Evolutionary conservation across 306 rosid genomes (phyloP), one percentile per base, ranked within the genome.

Genomic region (Albizia julibrissin): DNA sequence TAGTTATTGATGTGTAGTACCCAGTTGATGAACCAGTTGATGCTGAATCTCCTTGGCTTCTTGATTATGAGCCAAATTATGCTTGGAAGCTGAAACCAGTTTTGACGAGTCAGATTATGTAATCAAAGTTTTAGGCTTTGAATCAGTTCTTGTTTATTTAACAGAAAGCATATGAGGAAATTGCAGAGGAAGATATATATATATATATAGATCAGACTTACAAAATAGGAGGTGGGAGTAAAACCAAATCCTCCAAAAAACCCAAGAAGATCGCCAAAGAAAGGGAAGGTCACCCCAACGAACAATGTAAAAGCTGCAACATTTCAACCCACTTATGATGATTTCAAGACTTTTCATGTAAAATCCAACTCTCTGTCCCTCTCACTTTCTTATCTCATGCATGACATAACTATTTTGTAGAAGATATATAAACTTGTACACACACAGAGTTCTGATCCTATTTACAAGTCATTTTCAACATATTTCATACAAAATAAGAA

Each of bases 211-310:
- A 61, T 24, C 24, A 34, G 49, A 80, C 88, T 88, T 89, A 91
- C 97, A 75, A 94, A 93, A 76, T 84, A 91, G 16, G 98, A 84
- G 64, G 97, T 94, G 37, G 97, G 98, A 70, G 97, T 96, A 74
- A 94, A 94, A 39, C 98, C 98, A 77, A 94, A 94, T 73, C 97
- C 97, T 42, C 97, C 98, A 44, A 94, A 94, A 93, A 94, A 93
- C 56, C 97, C 98, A 75, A 94, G 97, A 74, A 94, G 95, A 85
- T 94, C 98, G 21, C 98, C 98, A 39, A 94, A 94, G 92, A 94
- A 94, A 66, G 97, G 97, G 85, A 94, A 94, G 79, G 95, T 91
- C 26, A 94, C 88, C 24, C 97, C 98, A 59, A 89, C 37, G 26
- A 93, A 80, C 59, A 95, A 85, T 47, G 98, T 95, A 72, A 91